Conservation (phyloP, 257 asterid genomes). For the Fraxinus anomala region DNA sequence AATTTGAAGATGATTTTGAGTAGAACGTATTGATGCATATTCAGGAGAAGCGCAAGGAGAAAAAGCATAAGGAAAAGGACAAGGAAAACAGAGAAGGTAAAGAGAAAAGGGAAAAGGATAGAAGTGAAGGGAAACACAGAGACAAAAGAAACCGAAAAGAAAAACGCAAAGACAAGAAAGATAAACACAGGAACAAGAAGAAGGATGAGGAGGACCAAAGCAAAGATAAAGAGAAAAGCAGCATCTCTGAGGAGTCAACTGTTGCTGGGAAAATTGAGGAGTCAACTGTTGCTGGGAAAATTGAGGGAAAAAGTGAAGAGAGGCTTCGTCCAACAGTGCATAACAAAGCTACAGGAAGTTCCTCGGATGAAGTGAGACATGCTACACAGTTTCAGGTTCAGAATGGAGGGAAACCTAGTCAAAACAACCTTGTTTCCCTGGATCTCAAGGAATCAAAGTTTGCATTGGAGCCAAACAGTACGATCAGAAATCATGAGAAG, state of each 20-base stretch:
- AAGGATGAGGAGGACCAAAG: conserved; percentile 48
- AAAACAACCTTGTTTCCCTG: conserved; percentile 30
- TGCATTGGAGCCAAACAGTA: conserved; percentile 56
- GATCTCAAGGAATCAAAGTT: conserved; percentile 50
- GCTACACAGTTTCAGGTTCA: conserved; percentile 39
- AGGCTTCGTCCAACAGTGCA: conserved; percentile 35
- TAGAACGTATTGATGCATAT: conserved; percentile 26
- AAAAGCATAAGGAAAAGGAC: conserved; percentile 64
- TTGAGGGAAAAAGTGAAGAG: conserved; percentile 39
- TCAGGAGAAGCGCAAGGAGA: conserved; percentile 69
- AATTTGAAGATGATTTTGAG: conserved; percentile 11
- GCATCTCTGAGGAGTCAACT: conserved; percentile 57
- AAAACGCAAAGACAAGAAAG: conserved; percentile 60
- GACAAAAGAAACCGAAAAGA: conserved; percentile 66
- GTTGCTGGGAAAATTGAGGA: conserved; percentile 46
- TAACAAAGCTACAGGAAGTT: conserved; percentile 30
- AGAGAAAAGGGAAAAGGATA: conserved; percentile 60
- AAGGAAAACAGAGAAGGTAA: conserved; percentile 65
- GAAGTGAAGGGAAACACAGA: conserved; percentile 54
- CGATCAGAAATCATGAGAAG: conserved; percentile 49
- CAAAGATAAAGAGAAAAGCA: conserved; percentile 51
- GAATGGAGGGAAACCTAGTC: conserved; percentile 45
- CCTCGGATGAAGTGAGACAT: conserved; percentile 36
- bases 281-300: conserved; percentile 45
- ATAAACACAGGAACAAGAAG: conserved; percentile 37